Evolutionary conservation across 1,139 yeast species (phyloP).

Genomic region (Pichia norvegensis): DNA sequence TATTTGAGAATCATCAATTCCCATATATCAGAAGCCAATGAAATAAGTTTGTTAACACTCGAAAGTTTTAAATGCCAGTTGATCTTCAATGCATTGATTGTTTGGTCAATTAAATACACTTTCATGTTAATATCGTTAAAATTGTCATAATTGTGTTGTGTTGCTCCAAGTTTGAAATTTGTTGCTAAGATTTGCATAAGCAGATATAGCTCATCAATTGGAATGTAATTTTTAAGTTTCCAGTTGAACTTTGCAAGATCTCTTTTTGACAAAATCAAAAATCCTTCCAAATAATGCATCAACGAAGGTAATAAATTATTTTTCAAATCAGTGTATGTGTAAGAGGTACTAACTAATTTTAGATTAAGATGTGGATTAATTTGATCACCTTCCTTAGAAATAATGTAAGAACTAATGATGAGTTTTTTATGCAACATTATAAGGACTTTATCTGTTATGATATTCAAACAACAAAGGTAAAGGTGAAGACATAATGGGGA

Average conservation of each 20-base stretch:
- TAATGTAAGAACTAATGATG: conserved; percentile 22
- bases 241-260: conserved; percentile 39
- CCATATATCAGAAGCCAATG: conserved; percentile 21
- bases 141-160: conserved; percentile 6
- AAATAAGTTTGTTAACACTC: conserved; percentile 19
- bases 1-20: conserved; percentile 18
- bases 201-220: conserved; percentile 51
- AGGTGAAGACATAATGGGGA: conserved; percentile 29
- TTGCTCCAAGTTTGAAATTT: conserved; percentile 38
- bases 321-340: conserved; percentile 42
- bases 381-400: conserved; percentile 25
- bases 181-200: conserved; percentile 46
- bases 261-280: conserved; percentile 36
- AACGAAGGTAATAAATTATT: conserved; percentile 50
- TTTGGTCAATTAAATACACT: conserved; percentile 18
- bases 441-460: conserved; percentile 48
- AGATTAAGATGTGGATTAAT: conserved; percentile 35
- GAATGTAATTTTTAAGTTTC: conserved; percentile 53
- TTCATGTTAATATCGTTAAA: conserved; percentile 20
- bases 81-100: conserved; percentile 15
- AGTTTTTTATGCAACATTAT: conserved; percentile 50
- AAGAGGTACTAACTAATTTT: conserved; percentile 27
- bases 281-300: conserved; percentile 50
- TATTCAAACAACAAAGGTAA: conserved; percentile 42
- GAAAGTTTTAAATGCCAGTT: conserved; percentile 21